Evolutionary conservation across 495 filamentous ascomycete species (phyloP).

Genomic region (Hypoxylon rickii): DNA sequence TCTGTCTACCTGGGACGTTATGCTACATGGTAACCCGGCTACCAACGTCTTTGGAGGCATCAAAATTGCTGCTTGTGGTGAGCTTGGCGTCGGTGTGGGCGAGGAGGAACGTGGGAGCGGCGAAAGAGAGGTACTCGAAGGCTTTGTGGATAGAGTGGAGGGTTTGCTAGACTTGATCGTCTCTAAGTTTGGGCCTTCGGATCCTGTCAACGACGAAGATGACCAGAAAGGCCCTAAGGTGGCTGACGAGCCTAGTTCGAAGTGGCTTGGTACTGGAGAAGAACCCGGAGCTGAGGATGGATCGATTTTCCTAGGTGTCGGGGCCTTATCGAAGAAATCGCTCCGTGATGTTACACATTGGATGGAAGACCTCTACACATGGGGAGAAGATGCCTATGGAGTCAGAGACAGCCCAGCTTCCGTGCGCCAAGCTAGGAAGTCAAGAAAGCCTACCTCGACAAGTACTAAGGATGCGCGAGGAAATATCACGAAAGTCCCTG

Average conservation of each 20-base stretch:
- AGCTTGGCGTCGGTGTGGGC: conserved; percentile 90
- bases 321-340: conserved; percentile 66
- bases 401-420: conserved; percentile 73
- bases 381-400: conserved; percentile 80
- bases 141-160: conserved; percentile 68
- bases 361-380: conserved; percentile 81
- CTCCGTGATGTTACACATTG: conserved; percentile 72
- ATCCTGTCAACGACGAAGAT: conserved; percentile 18
- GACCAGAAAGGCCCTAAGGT: conserved; percentile 16
- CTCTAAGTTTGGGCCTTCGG: conserved; percentile 74
- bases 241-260: conserved; percentile 14
- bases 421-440: conserved; percentile 43
- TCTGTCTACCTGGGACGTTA: conserved; percentile 81
- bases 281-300: conserved; percentile 75
- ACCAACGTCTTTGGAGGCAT: conserved; percentile 78
- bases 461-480: conserved; percentile 27
- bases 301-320: conserved; percentile 79
- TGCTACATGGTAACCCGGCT: conserved; percentile 86
- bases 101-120: conserved; percentile 93
- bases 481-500: background rate
- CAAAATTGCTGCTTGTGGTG: conserved; percentile 88
- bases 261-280: conserved; percentile 70
- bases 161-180: conserved; percentile 85
- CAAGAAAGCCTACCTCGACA: conserved; percentile 24
- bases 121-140: conserved; percentile 88